Percentiles rank a stretch among this genome's conserved stretches.
phyloP scores from a whole-genome alignment of 805 yeast genomes.

The Candida ascalaphidarum region DNA sequence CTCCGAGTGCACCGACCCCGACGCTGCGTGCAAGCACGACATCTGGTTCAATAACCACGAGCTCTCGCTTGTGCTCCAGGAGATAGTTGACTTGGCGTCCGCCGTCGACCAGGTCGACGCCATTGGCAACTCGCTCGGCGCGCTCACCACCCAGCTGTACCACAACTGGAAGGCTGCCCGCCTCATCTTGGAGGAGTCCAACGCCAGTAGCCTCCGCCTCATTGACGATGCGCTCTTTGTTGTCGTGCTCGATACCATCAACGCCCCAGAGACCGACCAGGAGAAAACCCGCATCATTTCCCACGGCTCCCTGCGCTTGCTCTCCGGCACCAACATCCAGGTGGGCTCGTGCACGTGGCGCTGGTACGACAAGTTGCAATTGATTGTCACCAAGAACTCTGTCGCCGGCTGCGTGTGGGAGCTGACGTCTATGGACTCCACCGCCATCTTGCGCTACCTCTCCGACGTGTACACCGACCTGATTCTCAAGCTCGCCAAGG shows the following conservation, averaged over 20 bases:
- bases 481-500: slow-evolving; percentile 46
- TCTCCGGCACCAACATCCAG: slow-evolving; percentile 38
- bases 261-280: slow-evolving; percentile 36
- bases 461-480: slow-evolving; percentile 53
- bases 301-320: slow-evolving; percentile 42
- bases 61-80: slow-evolving; percentile 33
- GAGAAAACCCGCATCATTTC: slow-evolving; percentile 42
- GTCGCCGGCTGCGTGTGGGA: slow-evolving; percentile 57
- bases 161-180: slow-evolving; percentile 42
- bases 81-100: slow-evolving; percentile 31
- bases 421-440: slow-evolving; percentile 48
- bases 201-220: slow-evolving; percentile 21
- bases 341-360: slow-evolving; percentile 50
- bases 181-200: slow-evolving; percentile 29
- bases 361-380: slow-evolving; percentile 52
- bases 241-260: slow-evolving; percentile 38
- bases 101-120: slow-evolving; percentile 26
- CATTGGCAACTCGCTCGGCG: slow-evolving; percentile 41
- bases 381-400: slow-evolving; percentile 45
- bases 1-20: slow-evolving; percentile 15
- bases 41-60: slow-evolving; percentile 50
- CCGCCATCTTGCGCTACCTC: slow-evolving; percentile 47
- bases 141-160: slow-evolving; percentile 47
- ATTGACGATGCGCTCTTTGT: slow-evolving; percentile 47
- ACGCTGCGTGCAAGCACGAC: slow-evolving; percentile 20